These are phyloP conservation scores for Casaregolazyma suthepensis DNA, from an alignment of 1,139 yeast genomes.

Conservation along the genomic window DNA sequence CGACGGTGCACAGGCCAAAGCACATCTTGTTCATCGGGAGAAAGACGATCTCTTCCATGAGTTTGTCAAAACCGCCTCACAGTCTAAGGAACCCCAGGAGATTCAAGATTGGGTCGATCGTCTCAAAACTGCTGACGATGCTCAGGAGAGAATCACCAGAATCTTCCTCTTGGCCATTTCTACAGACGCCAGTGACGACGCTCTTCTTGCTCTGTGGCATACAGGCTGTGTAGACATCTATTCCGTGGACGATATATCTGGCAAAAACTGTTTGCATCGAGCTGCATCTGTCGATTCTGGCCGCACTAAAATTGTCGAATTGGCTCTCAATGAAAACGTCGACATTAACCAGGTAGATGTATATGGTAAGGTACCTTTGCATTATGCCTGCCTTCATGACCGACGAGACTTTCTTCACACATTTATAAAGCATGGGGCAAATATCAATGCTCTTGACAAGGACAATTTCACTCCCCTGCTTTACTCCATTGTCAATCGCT, in stretches of 20 bases:
- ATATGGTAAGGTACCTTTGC: constrained; percentile 79
- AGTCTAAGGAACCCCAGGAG: constrained; percentile 25
- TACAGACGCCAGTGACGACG: constrained; percentile 37
- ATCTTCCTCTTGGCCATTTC: constrained; percentile 61
- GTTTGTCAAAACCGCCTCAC: constrained; percentile 50
- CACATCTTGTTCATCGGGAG: constrained; percentile 14
- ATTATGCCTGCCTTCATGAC: constrained; percentile 61
- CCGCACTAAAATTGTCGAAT: constrained; percentile 35
- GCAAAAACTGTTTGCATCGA: constrained; percentile 43
- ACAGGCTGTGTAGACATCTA: constrained; percentile 36
- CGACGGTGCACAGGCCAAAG: constrained; percentile 10
- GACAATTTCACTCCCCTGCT: constrained; percentile 60
- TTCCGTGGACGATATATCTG: constrained; percentile 38
- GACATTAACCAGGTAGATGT: constrained; percentile 46
- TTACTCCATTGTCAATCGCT: constrained; percentile 67
- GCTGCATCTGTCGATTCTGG: constrained; percentile 34
- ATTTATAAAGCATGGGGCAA: constrained; percentile 33
- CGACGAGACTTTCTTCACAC: constrained; percentile 30
- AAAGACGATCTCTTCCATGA: constrained; percentile 62
- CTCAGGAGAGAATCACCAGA: constrained; percentile 48
- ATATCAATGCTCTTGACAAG: constrained; percentile 35
- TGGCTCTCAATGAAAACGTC: constrained; percentile 31
- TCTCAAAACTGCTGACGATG: constrained; percentile 41
- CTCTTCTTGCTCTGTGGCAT: constrained; percentile 36
- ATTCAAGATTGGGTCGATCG: constrained; percentile 41